These are phyloP conservation scores for Halenospora varia DNA, from an alignment of 495 filamentous ascomycete genomes.

Conservation along the genomic window DNA sequence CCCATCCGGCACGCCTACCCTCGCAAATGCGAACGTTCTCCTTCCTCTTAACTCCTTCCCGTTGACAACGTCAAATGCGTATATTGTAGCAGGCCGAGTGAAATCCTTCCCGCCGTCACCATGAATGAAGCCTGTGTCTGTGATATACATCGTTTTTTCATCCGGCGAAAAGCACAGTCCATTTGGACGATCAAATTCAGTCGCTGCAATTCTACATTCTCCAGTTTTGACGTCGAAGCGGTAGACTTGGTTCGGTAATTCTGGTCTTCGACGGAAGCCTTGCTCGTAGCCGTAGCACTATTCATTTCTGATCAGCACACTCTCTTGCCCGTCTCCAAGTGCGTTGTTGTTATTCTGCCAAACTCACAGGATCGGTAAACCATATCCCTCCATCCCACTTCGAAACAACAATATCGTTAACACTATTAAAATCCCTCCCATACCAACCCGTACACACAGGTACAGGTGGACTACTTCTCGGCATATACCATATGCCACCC, in stretches of 20 bases:
- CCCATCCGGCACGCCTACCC: slow-evolving; percentile 53
- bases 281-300: slow-evolving; percentile 56
- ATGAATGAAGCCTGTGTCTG: slow-evolving; percentile 43
- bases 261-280: slow-evolving; percentile 48
- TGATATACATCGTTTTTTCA: slow-evolving; percentile 48
- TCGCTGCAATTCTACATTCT: slow-evolving; percentile 46
- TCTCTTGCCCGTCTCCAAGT: no score
- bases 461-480: slow-evolving; percentile 29
- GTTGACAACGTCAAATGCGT: slow-evolving; percentile 22
- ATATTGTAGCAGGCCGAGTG: slow-evolving; percentile 32
- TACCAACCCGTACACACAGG: slow-evolving; percentile 46
- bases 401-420: slow-evolving; percentile 54
- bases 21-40: slow-evolving; percentile 55
- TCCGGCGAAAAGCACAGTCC: slow-evolving; percentile 54
- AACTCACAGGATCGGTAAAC: slow-evolving; percentile 66
- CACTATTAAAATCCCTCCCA: slow-evolving; percentile 56
- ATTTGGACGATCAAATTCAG: slow-evolving; percentile 53
- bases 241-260: slow-evolving; percentile 53
- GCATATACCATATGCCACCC: slow-evolving; percentile 50
- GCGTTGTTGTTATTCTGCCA: no score
- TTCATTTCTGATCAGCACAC: no score
- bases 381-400: slow-evolving; percentile 50
- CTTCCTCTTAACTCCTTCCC: no score
- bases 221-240: slow-evolving; percentile 44
- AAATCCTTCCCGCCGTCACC: slow-evolving; percentile 23